Evolutionary conservation across 352 stramenopile genomes (phyloP), one percentile per base, ranked within the genome.

Genomic region (Phytophthora capsici): DNA sequence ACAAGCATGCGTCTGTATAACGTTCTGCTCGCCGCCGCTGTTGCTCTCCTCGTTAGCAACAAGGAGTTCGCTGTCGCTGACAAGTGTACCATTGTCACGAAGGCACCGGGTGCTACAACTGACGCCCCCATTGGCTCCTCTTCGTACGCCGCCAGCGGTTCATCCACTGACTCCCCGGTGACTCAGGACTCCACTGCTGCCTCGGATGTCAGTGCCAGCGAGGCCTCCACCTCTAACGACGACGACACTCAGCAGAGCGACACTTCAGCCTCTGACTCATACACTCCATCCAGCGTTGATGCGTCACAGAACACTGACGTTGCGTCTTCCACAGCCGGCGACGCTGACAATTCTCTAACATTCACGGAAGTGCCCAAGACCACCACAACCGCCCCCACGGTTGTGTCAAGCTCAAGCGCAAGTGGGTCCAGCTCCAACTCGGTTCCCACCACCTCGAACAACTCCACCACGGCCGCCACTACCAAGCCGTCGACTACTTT

Each of bases 251-350:
- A 49, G 9, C 22, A 49, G 43, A 14, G 43, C 3, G 19, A 19
- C 12, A 32, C 43, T 20, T 83, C 58, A 80, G 76, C 63, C 56
- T 43, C 46, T 34, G 28, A 19, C 10, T 40, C 46, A 1, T 22
- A 50, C 44, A 22, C 44, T 50, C 45, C 26, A 2, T 52, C 26
- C 25, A 52, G 45, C 16, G 40, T 47, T 16, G 34, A 50, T 13
- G 19, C 57, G 6, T 23, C 14, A 9, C 37, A 45, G 37, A 45
- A 45, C 37, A 61, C 41, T 13, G 41, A 61, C 19, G 53, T 52
- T 36, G 53, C 26, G 9, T 41, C 52, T 6, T 62, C 56, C 9
- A 45, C 26, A 25, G 56, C 46, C 1, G 37, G 34, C 13, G 47
- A 65, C 6, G 36, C 57, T 30, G 57, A 65, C 38, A 23, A 46